phyloP scores from a whole-genome alignment of 2,329 filamentous ascomycete genomes.

The Penicillium digitatum region DNA sequence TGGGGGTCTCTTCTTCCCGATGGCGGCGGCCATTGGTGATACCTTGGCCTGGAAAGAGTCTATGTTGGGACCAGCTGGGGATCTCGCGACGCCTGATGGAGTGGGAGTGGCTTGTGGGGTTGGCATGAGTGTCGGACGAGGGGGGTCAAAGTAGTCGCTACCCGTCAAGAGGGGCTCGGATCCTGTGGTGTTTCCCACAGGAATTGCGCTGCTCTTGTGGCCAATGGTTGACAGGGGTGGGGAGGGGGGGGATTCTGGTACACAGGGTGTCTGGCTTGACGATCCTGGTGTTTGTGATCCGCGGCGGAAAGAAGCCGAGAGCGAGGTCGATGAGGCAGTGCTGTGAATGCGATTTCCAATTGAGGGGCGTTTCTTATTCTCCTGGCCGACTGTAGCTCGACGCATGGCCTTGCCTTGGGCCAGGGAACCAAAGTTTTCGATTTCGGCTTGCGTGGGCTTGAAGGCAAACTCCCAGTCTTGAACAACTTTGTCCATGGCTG shows the following conservation, averaged over 20 bases:
- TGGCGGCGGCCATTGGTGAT: constrained; percentile 13
- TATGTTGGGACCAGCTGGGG: constrained; percentile 34
- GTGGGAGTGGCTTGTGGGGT: constrained; percentile 5
- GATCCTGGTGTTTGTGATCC: constrained; percentile 27
- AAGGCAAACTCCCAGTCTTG: constrained; percentile 62
- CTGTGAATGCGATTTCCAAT: constrained; percentile 41
- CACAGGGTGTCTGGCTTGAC: constrained; percentile 24
- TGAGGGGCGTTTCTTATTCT: constrained; percentile 27
- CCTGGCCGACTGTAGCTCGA: constrained; percentile 46
- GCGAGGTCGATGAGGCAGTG: constrained; percentile 30
- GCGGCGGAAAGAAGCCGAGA: constrained; percentile 30
- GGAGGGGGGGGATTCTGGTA: constrained; percentile 16
- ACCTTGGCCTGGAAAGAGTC: constrained; percentile 19
- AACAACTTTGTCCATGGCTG: constrained; percentile 68
- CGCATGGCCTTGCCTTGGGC: constrained; percentile 64
- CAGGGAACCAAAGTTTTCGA: constrained; percentile 63
- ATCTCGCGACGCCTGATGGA: constrained; percentile 10
- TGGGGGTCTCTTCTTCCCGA: constrained; percentile 72
- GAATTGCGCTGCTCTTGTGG: constrained; percentile 8
- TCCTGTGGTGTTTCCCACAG: constrained; percentile 14
- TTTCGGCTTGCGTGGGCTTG: constrained; percentile 59
- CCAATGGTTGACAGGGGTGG: not conserved
- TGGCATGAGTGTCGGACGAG: constrained; percentile 6
- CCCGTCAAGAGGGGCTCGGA: constrained; percentile 15
- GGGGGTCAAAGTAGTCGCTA: constrained; percentile 15